Conservation (phyloP, 2,329 filamentous ascomycete genomes). For the Tolypocladium album region DNA sequence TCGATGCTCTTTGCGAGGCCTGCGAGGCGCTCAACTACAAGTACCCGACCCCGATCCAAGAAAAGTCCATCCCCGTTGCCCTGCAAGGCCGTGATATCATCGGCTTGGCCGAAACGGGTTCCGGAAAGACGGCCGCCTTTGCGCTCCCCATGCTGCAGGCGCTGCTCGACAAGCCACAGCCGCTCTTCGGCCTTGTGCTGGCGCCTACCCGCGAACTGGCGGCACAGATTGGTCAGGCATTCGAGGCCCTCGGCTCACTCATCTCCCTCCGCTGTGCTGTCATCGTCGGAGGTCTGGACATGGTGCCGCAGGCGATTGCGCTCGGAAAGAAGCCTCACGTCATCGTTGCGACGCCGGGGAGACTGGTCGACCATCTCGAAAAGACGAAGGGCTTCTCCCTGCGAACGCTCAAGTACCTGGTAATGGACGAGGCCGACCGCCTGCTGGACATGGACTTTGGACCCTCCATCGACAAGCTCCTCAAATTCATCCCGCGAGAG, state of each 20-base stretch:
- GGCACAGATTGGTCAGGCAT: slow-evolving; percentile 78
- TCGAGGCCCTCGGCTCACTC: slow-evolving; percentile 76
- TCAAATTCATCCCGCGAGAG: slow-evolving; percentile 75
- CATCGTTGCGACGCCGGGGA: slow-evolving; percentile 82
- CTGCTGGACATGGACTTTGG: slow-evolving; percentile 92
- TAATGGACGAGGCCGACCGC: slow-evolving; percentile 91
- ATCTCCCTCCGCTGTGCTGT: slow-evolving; percentile 82
- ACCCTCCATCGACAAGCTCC: slow-evolving; percentile 82
- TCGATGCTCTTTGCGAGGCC: slow-evolving; percentile 80
- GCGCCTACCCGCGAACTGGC: slow-evolving; percentile 91
- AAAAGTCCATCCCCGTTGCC: slow-evolving; percentile 71
- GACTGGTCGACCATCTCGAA: slow-evolving; percentile 83
- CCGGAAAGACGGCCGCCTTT: slow-evolving; percentile 93
- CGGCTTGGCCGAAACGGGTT: slow-evolving; percentile 88
- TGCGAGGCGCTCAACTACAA: slow-evolving; percentile 77
- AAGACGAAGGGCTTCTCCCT: slow-evolving; percentile 95
- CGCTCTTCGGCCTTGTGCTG: slow-evolving; percentile 79
- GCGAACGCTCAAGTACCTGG: slow-evolving; percentile 70
- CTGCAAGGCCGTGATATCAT: slow-evolving; percentile 79
- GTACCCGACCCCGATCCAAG: slow-evolving; percentile 79
- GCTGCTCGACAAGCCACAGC: slow-evolving; percentile 76
- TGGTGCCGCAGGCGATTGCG: slow-evolving; percentile 84
- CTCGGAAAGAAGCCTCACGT: slow-evolving; percentile 95
- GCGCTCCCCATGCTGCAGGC: slow-evolving; percentile 86
- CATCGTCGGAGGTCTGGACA: slow-evolving; percentile 89